A percentile compares a stretch with the other conserved stretches of the same genome.
Conservation (phyloP, 805 yeast species). For the Kodamaea leandrae region DNA sequence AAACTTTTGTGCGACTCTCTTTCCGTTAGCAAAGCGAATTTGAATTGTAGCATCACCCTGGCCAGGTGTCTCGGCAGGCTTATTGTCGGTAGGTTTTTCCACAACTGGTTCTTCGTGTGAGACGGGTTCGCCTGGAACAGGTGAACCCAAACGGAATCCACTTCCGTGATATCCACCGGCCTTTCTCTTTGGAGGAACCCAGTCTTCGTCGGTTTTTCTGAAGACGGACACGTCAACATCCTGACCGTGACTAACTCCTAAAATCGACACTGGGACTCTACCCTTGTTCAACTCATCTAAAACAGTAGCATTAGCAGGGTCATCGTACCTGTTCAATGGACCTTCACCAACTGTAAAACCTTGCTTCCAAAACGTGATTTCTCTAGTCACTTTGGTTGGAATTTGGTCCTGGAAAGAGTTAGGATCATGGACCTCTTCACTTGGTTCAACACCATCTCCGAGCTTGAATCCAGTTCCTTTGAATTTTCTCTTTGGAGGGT, state of each 20-base stretch:
- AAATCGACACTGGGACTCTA: slow-evolving; percentile 80
- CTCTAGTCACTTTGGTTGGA: slow-evolving; percentile 61
- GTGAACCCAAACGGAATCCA: slow-evolving; percentile 88
- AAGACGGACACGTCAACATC: slow-evolving; percentile 90
- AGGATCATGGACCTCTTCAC: slow-evolving; percentile 36
- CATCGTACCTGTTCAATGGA: slow-evolving; percentile 79
- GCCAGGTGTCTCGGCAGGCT: slow-evolving; percentile 15
- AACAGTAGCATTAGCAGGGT: slow-evolving; percentile 79
- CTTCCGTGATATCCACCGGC: slow-evolving; percentile 71
- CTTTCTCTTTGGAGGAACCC: slow-evolving; percentile 58
- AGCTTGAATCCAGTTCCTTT: slow-evolving; percentile 52
- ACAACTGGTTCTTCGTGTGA: slow-evolving; percentile 13
- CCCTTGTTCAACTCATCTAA: slow-evolving; percentile 82
- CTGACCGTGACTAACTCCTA: slow-evolving; percentile 85
- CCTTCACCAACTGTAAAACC: slow-evolving; percentile 97
- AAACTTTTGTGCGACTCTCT: slow-evolving; percentile 62
- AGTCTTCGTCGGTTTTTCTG: slow-evolving; percentile 79
- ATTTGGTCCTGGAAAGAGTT: slow-evolving; percentile 17
- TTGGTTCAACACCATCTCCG: slow-evolving; percentile 46
- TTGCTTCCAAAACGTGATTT: slow-evolving; percentile 92
- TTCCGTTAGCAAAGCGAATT: slow-evolving; percentile 81
- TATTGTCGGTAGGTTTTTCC: background rate
- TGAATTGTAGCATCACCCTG: slow-evolving; percentile 75
- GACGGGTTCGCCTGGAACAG: slow-evolving; percentile 70
- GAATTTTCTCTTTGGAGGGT: slow-evolving; percentile 28